phyloP scores from a whole-genome alignment of 257 asterid species.

The Penstemon eatonii region DNA sequence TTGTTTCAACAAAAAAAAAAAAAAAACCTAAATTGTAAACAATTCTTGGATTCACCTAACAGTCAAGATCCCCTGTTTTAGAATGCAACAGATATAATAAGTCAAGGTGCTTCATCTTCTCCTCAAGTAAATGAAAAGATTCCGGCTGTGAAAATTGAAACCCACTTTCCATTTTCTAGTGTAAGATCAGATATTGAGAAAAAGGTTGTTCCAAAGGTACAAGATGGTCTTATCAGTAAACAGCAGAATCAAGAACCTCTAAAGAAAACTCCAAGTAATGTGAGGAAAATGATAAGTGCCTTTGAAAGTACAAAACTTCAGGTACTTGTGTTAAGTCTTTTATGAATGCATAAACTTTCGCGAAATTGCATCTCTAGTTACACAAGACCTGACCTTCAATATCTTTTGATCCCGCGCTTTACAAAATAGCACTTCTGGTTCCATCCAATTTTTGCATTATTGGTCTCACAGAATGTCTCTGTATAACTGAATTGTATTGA shows the following conservation, averaged over 20 bases:
- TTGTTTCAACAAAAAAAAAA: constrained; percentile 4
- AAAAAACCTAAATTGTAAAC: neutral
- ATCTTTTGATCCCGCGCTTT: no score
- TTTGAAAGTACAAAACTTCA: constrained; percentile 59
- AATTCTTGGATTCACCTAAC: constrained; percentile 44
- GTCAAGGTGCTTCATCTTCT: constrained; percentile 42
- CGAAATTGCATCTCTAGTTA: no score
- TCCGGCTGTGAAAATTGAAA: constrained; percentile 33
- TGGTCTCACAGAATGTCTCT: no score
- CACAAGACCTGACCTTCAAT: no score
- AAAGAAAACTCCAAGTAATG: constrained; percentile 56
- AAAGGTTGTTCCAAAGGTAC: constrained; percentile 28
- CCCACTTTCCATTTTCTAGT: constrained; percentile 20
- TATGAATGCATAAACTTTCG: neutral
- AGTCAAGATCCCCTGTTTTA: constrained; percentile 51
- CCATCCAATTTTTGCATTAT: no score
- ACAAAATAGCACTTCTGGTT: no score
- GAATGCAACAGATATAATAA: constrained; percentile 57
- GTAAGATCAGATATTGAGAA: constrained; percentile 30
- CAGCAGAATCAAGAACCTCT: constrained; percentile 34
- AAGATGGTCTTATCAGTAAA: constrained; percentile 30
- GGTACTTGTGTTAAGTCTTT: constrained; percentile 45
- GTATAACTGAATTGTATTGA: no score
- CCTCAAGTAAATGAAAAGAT: constrained; percentile 27
- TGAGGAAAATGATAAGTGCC: constrained; percentile 79